Conservation (phyloP, 495 filamentous ascomycete genomes). For the Penicillium odoratum region DNA sequence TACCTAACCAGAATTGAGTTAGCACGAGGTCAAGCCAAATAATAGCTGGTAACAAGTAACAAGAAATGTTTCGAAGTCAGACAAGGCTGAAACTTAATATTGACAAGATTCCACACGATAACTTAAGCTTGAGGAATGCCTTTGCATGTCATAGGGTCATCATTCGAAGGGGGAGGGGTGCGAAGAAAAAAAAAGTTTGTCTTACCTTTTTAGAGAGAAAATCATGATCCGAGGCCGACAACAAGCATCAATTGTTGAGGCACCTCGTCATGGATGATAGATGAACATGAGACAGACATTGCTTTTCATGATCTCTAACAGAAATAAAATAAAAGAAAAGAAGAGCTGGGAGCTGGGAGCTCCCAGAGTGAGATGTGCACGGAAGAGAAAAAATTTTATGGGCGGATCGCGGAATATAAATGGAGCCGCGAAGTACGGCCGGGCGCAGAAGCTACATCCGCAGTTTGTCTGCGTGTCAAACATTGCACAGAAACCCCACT, state of each 20-base stretch:
- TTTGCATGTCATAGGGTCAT: conserved; percentile 85
- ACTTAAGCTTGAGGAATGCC: conserved; percentile 98
- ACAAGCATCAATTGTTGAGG: conserved; percentile 16
- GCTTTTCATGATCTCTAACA: conserved; percentile 2
- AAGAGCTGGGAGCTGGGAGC: conserved; percentile 10
- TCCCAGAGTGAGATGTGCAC: conserved; percentile 21
- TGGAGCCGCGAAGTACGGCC: not conserved
- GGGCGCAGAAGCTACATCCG: conserved; percentile 3
- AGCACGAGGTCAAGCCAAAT: conserved; percentile 35
- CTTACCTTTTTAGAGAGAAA: conserved; percentile 57
- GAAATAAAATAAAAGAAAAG: conserved; percentile 11
- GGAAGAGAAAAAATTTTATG: conserved; percentile 42
- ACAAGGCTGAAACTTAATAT: conserved; percentile 97
- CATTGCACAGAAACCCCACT: not conserved
- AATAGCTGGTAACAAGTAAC: conserved; percentile 22
- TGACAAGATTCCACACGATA: conserved; percentile 81
- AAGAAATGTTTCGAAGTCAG: conserved; percentile 58
- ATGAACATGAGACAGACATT: conserved; percentile 5
- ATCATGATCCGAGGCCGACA: conserved; percentile 13
- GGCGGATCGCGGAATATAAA: conserved; percentile 32
- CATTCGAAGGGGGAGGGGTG: conserved; percentile 49
- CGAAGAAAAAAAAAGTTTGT: conserved; percentile 18
- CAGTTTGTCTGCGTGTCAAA: conserved; percentile 19
- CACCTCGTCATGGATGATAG: conserved; percentile 10
- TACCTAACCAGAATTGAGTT: conserved; percentile 54